phyloP scores from a whole-genome alignment of 768 basidiomycete species.

The Lactifluus piperatus region DNA sequence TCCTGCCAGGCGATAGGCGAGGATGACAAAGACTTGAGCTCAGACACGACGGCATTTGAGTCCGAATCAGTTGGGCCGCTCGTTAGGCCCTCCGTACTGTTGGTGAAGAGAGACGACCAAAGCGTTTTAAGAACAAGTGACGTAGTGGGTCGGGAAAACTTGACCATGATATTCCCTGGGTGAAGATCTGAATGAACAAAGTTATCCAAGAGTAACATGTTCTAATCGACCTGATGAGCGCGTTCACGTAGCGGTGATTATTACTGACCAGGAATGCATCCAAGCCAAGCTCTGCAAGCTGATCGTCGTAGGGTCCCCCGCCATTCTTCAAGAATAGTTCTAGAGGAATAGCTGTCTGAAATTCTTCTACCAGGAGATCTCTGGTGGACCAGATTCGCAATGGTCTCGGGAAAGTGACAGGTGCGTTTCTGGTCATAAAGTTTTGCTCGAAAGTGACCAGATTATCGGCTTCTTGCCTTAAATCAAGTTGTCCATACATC shows the following conservation, averaged over 20 bases:
- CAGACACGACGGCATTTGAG: conserved; percentile 48
- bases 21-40: conserved; percentile 51
- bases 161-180: conserved; percentile 96
- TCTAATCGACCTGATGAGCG: conserved; percentile 38
- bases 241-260: not conserved
- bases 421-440: conserved; percentile 69
- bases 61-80: conserved; percentile 15
- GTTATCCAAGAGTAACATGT: conserved; percentile 97
- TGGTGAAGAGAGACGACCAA: conserved; percentile 43
- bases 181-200: conserved; percentile 91
- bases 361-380: conserved; percentile 87
- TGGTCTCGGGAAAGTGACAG: conserved; percentile 87
- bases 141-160: conserved; percentile 82
- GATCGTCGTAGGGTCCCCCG: conserved; percentile 84
- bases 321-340: conserved; percentile 84
- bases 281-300: conserved; percentile 84
- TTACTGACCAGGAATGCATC: conserved; percentile 85
- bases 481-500: conserved; percentile 93
- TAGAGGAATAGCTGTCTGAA: conserved; percentile 83
- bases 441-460: conserved; percentile 77
- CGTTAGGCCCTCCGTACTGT: conserved; percentile 18
- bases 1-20: conserved; percentile 60
- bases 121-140: conserved; percentile 53
- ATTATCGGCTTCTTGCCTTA: conserved; percentile 86
- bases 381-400: conserved; percentile 71